A percentile compares a stretch with the other conserved stretches of the same genome.
These are phyloP conservation scores for Ramicandelaber brevisporus DNA, from an alignment of 192 early-diverging fungal species.

Conservation along the genomic window DNA sequence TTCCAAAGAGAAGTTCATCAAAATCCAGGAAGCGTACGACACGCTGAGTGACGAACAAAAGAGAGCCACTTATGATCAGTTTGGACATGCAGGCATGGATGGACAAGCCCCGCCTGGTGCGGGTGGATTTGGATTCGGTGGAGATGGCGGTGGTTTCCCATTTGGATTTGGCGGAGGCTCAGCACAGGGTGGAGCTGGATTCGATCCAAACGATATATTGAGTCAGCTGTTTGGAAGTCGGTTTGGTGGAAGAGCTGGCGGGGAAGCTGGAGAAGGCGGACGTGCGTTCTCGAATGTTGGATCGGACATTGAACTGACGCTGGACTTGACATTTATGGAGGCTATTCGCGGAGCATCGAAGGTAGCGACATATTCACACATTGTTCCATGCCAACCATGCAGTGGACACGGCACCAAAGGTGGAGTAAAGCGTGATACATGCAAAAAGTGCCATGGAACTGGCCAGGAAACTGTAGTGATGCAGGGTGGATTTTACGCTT, in stretches of 20 bases:
- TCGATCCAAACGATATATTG: constrained; percentile 36
- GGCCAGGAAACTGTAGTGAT: constrained; percentile 58
- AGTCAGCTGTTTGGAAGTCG: constrained; percentile 47
- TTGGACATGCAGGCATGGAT: constrained; percentile 31
- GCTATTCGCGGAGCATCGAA: constrained; percentile 57
- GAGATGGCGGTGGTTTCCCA: constrained; percentile 6
- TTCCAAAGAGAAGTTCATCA: constrained; percentile 89
- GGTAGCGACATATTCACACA: constrained; percentile 29
- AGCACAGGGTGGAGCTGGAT: constrained; percentile 19
- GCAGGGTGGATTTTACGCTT: constrained; percentile 75
- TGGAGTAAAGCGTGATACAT: constrained; percentile 41
- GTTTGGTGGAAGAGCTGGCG: constrained; percentile 17
- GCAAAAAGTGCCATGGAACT: constrained; percentile 51
- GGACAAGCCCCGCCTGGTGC: constrained; percentile 11
- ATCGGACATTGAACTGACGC: constrained; percentile 29
- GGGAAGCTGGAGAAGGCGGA: constrained; percentile 11
- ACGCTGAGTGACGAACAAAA: constrained; percentile 83
- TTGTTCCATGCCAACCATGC: constrained; percentile 55
- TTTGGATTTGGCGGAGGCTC: too few relatives aligned
- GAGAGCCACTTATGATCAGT: constrained; percentile 75
- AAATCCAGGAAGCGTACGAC: constrained; percentile 96
- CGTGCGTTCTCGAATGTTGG: constrained; percentile 18
- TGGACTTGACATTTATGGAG: constrained; percentile 72
- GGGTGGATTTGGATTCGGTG: constrained; percentile 25
- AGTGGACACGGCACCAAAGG: constrained; percentile 52